phyloP scores from a whole-genome alignment of 2,329 filamentous ascomycete genomes.

The Calonectria pseudoreteaudii region DNA sequence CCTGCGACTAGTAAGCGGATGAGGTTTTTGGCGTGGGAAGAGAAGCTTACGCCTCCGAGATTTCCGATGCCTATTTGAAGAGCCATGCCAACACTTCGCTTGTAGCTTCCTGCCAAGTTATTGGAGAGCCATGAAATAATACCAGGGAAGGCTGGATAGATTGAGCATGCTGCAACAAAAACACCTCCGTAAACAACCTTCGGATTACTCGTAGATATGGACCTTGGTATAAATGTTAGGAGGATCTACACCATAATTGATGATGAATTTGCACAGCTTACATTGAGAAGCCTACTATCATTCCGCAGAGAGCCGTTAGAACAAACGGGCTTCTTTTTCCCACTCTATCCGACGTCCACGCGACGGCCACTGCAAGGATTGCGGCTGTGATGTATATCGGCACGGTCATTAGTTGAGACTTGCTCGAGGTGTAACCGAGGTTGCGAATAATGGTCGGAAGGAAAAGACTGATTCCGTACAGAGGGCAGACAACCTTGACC shows the following conservation, averaged over 20 bases:
- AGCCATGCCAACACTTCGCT: conserved; percentile 74
- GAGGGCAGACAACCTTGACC: conserved; percentile 61
- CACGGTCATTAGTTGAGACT: conserved; percentile 75
- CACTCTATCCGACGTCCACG: conserved; percentile 66
- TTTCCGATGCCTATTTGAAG: conserved; percentile 61
- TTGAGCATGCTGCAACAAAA: conserved; percentile 83
- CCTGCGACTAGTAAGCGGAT: conserved; percentile 7
- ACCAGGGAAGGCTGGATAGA: conserved; percentile 84
- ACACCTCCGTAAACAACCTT: conserved; percentile 78
- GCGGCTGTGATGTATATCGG: conserved; percentile 72
- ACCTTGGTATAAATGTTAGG: conserved; percentile 53
- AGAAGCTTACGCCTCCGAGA: conserved; percentile 8
- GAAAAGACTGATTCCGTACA: conserved; percentile 70
- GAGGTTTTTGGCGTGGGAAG: background rate
- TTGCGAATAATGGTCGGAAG: conserved; percentile 73
- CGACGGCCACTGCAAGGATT: conserved; percentile 64
- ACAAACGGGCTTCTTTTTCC: conserved; percentile 68
- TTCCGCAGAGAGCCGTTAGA: conserved; percentile 62
- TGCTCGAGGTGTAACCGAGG: conserved; percentile 67
- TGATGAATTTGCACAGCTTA: conserved; percentile 38
- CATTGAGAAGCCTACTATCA: conserved; percentile 69
- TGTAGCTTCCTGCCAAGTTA: conserved; percentile 76
- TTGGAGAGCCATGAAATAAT: conserved; percentile 84
- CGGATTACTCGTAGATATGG: conserved; percentile 68
- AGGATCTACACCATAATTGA: too few species aligned